Base-by-base conservation (phyloP, 257 asterid species). In the Nyctanthes arbortristis region DNA sequence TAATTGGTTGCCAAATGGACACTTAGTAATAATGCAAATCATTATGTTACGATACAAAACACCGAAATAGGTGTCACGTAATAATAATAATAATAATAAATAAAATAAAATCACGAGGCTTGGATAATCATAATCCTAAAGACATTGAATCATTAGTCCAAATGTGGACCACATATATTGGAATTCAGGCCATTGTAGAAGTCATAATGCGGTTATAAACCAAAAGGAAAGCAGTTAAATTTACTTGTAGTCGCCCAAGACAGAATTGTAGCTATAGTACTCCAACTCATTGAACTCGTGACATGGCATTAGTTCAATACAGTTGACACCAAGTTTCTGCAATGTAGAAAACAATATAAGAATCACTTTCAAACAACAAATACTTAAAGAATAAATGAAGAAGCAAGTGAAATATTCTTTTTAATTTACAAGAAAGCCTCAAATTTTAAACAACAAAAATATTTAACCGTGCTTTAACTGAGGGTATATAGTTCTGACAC, bases 281-380 rank as follows among this genome's bases (percentile, higher is more conserved):
- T 93, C 99, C 85, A 91, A 74, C 74, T 90, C 99, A 76, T 93
- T 93, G 89, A 93, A 93, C 77, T 93, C 99, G 59, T 93, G 97
- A 75, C 99, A 93, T 66, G 99, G 99, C 99, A 93, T 93, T 69
- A 93, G 81, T 90, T 93, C 99, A 79, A 93, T 87, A 84, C 99
- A 93, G 84, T 91, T 93, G 86, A 93, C 77, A 77, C 99, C 97
- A 62, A 93, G 94, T 82, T 87, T 91, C 99, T 93, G 96, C 83
- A 83, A 62, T 62, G 59, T 20, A 68, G 29, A 63, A 30, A 56
- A 58, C 37, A 80, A 63, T 52, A 61, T 66, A 67, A 71, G 20
- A n/a, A 8, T 18, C 39, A 67, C 40, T 65, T 55, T 45, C n/a
- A 18, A 77, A 61, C 57, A 72, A 35, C 13, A 28, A 29, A 69